Base-by-base conservation (phyloP, 495 filamentous ascomycete species). In the Hypoxylon cercidicola region DNA sequence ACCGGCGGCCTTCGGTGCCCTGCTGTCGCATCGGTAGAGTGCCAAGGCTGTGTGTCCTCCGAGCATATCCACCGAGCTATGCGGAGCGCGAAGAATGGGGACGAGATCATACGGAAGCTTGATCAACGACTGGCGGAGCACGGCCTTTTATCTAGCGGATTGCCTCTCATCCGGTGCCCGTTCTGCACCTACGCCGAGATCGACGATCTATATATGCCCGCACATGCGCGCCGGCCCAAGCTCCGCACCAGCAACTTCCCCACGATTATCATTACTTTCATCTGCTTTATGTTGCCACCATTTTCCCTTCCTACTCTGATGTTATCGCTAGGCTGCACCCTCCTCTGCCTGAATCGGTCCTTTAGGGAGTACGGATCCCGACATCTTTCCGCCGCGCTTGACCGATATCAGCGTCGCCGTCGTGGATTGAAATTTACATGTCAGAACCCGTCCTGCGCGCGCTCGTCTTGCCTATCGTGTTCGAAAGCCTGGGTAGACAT, bases 151-250 rank as follows among this genome's bases (percentile, higher is more conserved):
- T 87, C 89, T 49, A 89, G 89, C 28, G 79, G 85, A 16, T 74
- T 97, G 15, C 87, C 88, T n/a, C 83, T 97, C 12, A 77, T 96
- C 49, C 86, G 87, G 30, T 99, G 95, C 69, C 93, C 93, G 0
- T 97, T 94, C 69, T 99, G 95, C 81, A 77, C 81, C 43, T 99
- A 97, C 68, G 92, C 91, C 32, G 94, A 98, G 77, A 83, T 89
- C 12, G 91, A 97, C 72, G 90, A 95, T 34, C 80, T 89, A 43
- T 90, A 90, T 68, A 81, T 90, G 44, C 86, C 87, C 12, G 75
- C 77, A 15, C 64, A 68, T 54, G 66, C 77, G 60, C 39, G 64
- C 20, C 69, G 72, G 7, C 78, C 86, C 66, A 85, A 80, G 62
- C 64, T 88, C n/a, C 84, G 85, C 57, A 59, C 69, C 10, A 68